phyloP scores from a whole-genome alignment of 768 basidiomycete genomes.

The Kwoniella newhampshirensis region DNA sequence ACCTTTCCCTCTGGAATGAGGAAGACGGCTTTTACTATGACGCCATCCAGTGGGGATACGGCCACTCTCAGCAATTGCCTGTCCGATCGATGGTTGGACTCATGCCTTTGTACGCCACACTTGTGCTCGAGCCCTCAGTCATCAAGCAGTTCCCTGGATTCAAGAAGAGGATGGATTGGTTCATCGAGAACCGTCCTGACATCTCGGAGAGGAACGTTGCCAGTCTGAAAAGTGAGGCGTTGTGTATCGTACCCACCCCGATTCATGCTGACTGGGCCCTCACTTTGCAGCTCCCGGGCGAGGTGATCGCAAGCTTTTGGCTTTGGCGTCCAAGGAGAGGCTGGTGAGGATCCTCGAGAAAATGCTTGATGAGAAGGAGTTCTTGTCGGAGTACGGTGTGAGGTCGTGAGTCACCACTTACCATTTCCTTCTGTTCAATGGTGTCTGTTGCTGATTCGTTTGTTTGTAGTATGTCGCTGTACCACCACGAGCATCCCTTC shows the following conservation, averaged over 20 bases:
- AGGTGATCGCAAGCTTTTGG: slow-evolving; percentile 82
- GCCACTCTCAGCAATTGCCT: slow-evolving; percentile 83
- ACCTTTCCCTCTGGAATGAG: slow-evolving; percentile 89
- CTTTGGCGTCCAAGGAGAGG: slow-evolving; percentile 87
- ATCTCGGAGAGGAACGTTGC: slow-evolving; percentile 90
- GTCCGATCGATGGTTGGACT: slow-evolving; percentile 94
- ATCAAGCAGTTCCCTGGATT: slow-evolving; percentile 94
- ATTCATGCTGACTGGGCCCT: slow-evolving; percentile 73
- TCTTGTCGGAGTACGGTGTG: slow-evolving; percentile 91
- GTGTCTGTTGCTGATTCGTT: too few relatives aligned
- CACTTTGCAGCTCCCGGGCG: slow-evolving; percentile 89
- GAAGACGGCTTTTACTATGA: slow-evolving; percentile 98
- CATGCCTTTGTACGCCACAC: slow-evolving; percentile 91
- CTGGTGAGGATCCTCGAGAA: slow-evolving; percentile 83
- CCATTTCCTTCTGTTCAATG: too few relatives aligned
- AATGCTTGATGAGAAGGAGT: slow-evolving; percentile 97
- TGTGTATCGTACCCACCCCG: slow-evolving; percentile 54
- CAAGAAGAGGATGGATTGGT: slow-evolving; percentile 99
- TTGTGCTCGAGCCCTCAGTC: slow-evolving; percentile 84
- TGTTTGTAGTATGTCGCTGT: slow-evolving; percentile 70
- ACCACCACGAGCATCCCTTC: slow-evolving; percentile 90
- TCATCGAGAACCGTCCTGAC: slow-evolving; percentile 86
- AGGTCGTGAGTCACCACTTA: slow-evolving; percentile 75
- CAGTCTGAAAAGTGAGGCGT: slow-evolving; percentile 75
- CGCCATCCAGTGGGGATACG: slow-evolving; percentile 80